A percentile compares a stretch with the other conserved stretches of the same genome.
Conservation (phyloP, 2,329 filamentous ascomycete species). For the Ceratocystis cubensis region DNA sequence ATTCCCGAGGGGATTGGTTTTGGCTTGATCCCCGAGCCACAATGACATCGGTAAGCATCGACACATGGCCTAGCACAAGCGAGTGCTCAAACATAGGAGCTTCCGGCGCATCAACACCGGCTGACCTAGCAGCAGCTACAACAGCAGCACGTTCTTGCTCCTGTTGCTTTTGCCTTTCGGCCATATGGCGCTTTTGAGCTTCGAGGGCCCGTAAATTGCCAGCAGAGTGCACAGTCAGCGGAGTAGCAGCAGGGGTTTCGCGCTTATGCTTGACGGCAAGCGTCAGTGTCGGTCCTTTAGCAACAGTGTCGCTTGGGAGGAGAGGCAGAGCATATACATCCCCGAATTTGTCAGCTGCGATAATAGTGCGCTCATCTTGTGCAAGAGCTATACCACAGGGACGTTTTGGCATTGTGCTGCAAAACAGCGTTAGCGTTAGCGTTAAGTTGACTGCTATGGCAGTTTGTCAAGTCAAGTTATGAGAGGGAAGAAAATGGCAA, state of each 20-base stretch:
- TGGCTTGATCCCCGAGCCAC: slow-evolving; percentile 26
- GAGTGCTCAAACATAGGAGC: slow-evolving; percentile 55
- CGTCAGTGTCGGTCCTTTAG: slow-evolving; percentile 22
- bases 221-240: slow-evolving; percentile 50
- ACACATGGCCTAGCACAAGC: slow-evolving; percentile 83
- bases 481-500: background rate
- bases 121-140: background rate
- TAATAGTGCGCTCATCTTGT: slow-evolving; percentile 55
- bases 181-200: slow-evolving; percentile 41
- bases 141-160: slow-evolving; percentile 23
- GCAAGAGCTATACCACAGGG: slow-evolving; percentile 65
- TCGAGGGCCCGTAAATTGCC: slow-evolving; percentile 49
- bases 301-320: slow-evolving; percentile 29
- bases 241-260: slow-evolving; percentile 42
- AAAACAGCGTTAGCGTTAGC: slow-evolving; percentile 24
- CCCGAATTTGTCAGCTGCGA: slow-evolving; percentile 89
- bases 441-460: background rate
- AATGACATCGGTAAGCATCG: slow-evolving; percentile 71
- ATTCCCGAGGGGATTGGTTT: slow-evolving; percentile 30
- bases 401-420: slow-evolving; percentile 75
- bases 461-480: background rate
- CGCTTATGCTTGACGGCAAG: slow-evolving; percentile 26
- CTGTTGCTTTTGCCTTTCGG: slow-evolving; percentile 25
- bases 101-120: slow-evolving; percentile 25
- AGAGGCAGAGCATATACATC: slow-evolving; percentile 87